Evolutionary conservation across 192 early-diverging fungal species (phyloP), one percentile per base, ranked within the genome.

Genomic region (Lunasporangiospora selenospora): DNA sequence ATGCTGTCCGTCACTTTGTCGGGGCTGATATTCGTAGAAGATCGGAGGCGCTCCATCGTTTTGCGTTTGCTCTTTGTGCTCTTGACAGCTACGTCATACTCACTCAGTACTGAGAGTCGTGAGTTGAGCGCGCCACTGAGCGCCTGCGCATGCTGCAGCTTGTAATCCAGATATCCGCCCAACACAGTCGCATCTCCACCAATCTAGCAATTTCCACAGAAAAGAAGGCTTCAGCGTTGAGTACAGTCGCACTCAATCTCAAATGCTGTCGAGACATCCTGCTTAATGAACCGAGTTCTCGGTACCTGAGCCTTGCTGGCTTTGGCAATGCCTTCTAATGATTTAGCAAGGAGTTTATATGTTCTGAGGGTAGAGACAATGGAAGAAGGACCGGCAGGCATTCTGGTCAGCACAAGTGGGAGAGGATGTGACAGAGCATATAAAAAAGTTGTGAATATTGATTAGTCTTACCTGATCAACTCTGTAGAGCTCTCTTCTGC

Each of bases 1-100:
- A 80, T 61, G 8, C 73, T 75, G 47, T 80, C 78, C 4, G 67
- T 69, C 42, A 76, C 78, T 59, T 62, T 67, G 8, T 80, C 78
- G 3, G 73, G 57, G 26, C 76, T 80, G 40, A 80, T 80, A n/a
- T 40, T 62, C 19, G 78, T 80, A 12, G 78, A 80, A 21, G 78
- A 75, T 31, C 75, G 53, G 47, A 80, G 60, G 2, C 78, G 62
- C 37, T 80, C 78, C 55, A 80, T 80, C 4, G 59, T 76, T 31
- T 65, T 75, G 7, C 73, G 57, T 55, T 76, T 80, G 23, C 73
- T 76, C 42, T 71, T 65, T 21, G 78, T 80, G 23, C 41, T 50
- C 56, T 76, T 76, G 42, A 76, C 64, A 19, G 78, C 52, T 16
- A 61, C 46, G 15, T 80, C 73, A 51, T 69, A 75, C 23, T 80